Evolutionary conservation across 2,329 filamentous ascomycete species (phyloP).

Genomic region (Lasiodiplodia gonubiensis): DNA sequence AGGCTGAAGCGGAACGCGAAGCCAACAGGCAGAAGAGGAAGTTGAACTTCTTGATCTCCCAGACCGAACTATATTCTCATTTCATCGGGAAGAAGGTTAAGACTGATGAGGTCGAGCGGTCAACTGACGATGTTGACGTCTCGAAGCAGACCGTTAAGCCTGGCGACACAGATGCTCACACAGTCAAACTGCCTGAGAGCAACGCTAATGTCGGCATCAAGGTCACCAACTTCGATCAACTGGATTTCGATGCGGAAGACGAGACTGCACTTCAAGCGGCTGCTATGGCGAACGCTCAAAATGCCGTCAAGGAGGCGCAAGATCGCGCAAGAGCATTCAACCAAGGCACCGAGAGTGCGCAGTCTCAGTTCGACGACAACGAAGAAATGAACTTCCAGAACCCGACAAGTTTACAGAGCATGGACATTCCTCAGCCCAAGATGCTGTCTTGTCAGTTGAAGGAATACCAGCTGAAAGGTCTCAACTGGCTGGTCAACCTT

Average conservation of each 20-base stretch:
- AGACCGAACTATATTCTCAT: conserved; percentile 98
- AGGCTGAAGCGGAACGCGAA: conserved; percentile 96
- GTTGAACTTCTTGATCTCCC: conserved; percentile 98
- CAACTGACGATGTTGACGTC: conserved; percentile 74
- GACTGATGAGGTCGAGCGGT: conserved; percentile 90
- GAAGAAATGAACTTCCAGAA: conserved; percentile 99
- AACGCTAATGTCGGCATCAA: conserved; percentile 64
- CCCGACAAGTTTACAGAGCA: conserved; percentile 89
- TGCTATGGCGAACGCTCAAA: conserved; percentile 94
- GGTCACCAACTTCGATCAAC: conserved; percentile 91
- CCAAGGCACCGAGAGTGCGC: conserved; percentile 62
- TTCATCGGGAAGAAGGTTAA: conserved; percentile 99
- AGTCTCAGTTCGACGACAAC: conserved; percentile 83
- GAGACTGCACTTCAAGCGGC: conserved; percentile 80
- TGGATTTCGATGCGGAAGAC: conserved; percentile 95
- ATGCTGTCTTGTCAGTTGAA: conserved; percentile 93
- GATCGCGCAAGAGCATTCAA: conserved; percentile 94
- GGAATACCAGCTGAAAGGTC: conserved; percentile 97
- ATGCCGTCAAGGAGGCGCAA: conserved; percentile 92
- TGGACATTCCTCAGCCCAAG: conserved; percentile 92
- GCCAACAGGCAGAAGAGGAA: conserved; percentile 97
- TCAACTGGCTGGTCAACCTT: conserved; percentile 98
- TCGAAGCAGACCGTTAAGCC: conserved; percentile 56
- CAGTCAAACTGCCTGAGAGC: conserved; percentile 55
- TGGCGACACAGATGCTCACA: conserved; percentile 49